phyloP scores from a whole-genome alignment of 768 basidiomycete genomes.

The Rhodotorula paludigena region DNA sequence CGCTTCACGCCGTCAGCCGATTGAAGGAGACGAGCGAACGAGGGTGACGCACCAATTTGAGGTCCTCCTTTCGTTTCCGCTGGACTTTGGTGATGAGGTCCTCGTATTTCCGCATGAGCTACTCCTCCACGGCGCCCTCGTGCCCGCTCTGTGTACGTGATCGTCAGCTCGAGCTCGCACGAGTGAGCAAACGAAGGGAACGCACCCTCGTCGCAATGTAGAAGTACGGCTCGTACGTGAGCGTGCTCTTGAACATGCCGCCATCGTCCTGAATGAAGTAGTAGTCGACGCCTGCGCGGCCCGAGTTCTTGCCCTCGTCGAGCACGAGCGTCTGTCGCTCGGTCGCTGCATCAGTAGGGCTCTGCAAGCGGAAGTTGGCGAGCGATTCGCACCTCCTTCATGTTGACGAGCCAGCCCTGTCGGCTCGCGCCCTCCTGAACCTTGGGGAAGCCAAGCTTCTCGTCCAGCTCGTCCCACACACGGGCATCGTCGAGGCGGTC shows the following conservation, averaged over 20 bases:
- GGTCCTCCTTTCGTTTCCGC: constrained; percentile 83
- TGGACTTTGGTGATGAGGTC: constrained; percentile 72
- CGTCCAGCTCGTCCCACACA: constrained; percentile 74
- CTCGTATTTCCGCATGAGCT: constrained; percentile 88
- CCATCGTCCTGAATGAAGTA: constrained; percentile 98
- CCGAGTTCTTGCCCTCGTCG: constrained; percentile 75
- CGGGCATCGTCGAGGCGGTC: constrained; percentile 30
- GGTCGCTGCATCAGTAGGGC: not conserved
- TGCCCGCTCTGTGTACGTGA: constrained; percentile 60
- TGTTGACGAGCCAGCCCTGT: constrained; percentile 95
- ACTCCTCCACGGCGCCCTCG: constrained; percentile 88
- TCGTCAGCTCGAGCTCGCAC: not conserved
- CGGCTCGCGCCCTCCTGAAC: constrained; percentile 69
- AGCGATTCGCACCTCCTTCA: constrained; percentile 76
- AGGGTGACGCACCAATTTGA: constrained; percentile 57
- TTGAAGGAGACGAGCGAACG: not conserved
- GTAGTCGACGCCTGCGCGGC: constrained; percentile 85
- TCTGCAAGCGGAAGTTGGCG: too few relatives aligned
- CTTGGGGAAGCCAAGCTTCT: constrained; percentile 79
- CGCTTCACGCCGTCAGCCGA: too few relatives aligned
- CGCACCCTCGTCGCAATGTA: constrained; percentile 82
- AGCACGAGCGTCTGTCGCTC: constrained; percentile 70
- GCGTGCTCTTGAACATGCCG: constrained; percentile 88
- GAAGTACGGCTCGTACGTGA: constrained; percentile 92
- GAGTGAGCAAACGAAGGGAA: constrained; percentile 1